Evolutionary conservation across 106 monocot species (phyloP).

Genomic region (Apostasia ramifera): DNA sequence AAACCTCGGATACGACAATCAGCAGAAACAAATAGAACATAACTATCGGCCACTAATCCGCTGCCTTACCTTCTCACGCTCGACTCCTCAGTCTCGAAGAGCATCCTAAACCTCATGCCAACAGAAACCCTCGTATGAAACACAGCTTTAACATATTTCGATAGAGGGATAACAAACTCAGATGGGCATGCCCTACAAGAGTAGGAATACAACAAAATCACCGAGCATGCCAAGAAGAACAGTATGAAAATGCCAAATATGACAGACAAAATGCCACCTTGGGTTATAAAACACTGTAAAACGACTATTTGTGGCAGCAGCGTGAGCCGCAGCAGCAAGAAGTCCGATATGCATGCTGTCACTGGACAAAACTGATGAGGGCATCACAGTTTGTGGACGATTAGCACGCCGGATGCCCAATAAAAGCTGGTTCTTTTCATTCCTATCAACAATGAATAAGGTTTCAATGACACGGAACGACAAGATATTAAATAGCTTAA

Average conservation of each 20-base stretch:
- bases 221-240: neutral
- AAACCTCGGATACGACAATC: neutral
- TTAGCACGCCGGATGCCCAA: constrained; percentile 25
- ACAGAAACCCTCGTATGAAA: constrained; percentile 23
- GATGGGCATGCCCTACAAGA: constrained; percentile 20
- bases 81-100: constrained; percentile 29
- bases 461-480: neutral
- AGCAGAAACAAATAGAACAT: neutral
- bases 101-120: constrained; percentile 28
- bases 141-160: constrained; percentile 26
- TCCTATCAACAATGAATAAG: constrained; percentile 7
- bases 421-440: constrained; percentile 22
- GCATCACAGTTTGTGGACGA: constrained; percentile 28
- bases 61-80: constrained; percentile 19
- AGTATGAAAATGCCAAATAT: neutral
- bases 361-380: constrained; percentile 28
- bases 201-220: neutral
- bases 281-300: constrained; percentile 29
- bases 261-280: constrained; percentile 5
- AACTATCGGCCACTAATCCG: neutral
- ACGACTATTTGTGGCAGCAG: constrained; percentile 30
- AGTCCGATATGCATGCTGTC: constrained; percentile 36
- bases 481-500: neutral
- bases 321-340: constrained; percentile 30
- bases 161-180: constrained; percentile 27